phyloP scores from a whole-genome alignment of 1,139 yeast genomes.

The Suhomyces kunorum region DNA sequence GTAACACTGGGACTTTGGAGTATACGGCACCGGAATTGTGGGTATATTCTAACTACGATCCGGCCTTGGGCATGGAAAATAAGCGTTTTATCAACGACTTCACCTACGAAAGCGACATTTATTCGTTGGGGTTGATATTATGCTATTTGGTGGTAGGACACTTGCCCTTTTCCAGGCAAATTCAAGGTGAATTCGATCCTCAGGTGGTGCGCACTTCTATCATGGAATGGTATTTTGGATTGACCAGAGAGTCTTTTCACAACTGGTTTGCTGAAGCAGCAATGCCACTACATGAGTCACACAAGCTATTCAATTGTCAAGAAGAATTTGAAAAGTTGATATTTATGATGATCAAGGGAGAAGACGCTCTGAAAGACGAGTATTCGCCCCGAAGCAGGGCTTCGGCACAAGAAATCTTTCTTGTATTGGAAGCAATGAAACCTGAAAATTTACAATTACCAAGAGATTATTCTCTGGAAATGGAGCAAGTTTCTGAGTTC shows the following conservation, averaged over 20 bases:
- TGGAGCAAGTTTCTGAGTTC: neutral
- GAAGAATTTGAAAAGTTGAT: conserved; percentile 27
- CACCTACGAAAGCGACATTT: conserved; percentile 72
- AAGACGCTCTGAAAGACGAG: conserved; percentile 10
- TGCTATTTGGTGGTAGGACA: conserved; percentile 70
- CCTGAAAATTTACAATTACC: conserved; percentile 19
- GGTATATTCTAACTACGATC: conserved; percentile 30
- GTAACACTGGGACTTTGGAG: conserved; percentile 84
- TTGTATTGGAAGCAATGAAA: conserved; percentile 21
- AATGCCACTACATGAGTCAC: neutral
- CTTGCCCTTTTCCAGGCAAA: conserved; percentile 53
- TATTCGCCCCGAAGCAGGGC: conserved; percentile 13
- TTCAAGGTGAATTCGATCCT: conserved; percentile 39
- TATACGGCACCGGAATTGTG: conserved; percentile 85
- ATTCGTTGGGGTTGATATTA: conserved; percentile 79
- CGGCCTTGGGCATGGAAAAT: conserved; percentile 18
- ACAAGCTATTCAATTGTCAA: conserved; percentile 12
- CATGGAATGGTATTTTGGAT: conserved; percentile 31
- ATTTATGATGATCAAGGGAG: conserved; percentile 37
- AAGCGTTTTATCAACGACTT: conserved; percentile 49
- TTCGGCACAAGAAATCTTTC: conserved; percentile 17
- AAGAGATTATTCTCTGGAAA: neutral
- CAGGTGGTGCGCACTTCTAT: conserved; percentile 30
- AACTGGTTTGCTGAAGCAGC: conserved; percentile 27
- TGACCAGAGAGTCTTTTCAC: conserved; percentile 24